Conservation (phyloP, 768 basidiomycete species). For the Mrakia frigida region DNA sequence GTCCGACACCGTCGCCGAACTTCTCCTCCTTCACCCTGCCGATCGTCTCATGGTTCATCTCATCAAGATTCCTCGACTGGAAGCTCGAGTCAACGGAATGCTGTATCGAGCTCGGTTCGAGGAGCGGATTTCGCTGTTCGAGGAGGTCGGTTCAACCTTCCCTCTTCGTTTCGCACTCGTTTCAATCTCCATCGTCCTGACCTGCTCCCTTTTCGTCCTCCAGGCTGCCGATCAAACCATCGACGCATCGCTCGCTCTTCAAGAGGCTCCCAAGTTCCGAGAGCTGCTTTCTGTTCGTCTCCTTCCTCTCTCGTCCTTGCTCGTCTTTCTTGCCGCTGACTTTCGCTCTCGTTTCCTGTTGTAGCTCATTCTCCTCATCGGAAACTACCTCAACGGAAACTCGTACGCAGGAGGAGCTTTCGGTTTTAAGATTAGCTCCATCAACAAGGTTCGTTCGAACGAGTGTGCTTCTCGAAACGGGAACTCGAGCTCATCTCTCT, state of each 20-base stretch:
- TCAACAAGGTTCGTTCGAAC: slow-evolving; percentile 73
- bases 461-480: background rate
- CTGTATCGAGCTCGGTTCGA: slow-evolving; percentile 82
- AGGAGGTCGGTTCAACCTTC: slow-evolving; percentile 59
- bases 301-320: background rate
- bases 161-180: no score
- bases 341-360: background rate
- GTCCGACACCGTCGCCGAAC: slow-evolving; percentile 70
- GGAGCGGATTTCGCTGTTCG: slow-evolving; percentile 72
- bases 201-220: background rate
- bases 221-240: slow-evolving; percentile 61
- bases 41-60: slow-evolving; percentile 96
- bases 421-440: slow-evolving; percentile 93
- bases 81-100: slow-evolving; percentile 90
- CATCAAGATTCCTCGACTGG: slow-evolving; percentile 85
- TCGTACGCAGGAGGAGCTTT: slow-evolving; percentile 94
- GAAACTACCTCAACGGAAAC: slow-evolving; percentile 97
- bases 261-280: slow-evolving; percentile 80
- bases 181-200: background rate
- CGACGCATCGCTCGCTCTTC: slow-evolving; percentile 71
- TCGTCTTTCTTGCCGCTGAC: background rate
- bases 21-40: slow-evolving; percentile 82
- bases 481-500: background rate
- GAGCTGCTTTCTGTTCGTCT: slow-evolving; percentile 71
- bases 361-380: slow-evolving; percentile 84